Base-by-base conservation (phyloP, 768 basidiomycete genomes). In the Inosperma sp. region DNA sequence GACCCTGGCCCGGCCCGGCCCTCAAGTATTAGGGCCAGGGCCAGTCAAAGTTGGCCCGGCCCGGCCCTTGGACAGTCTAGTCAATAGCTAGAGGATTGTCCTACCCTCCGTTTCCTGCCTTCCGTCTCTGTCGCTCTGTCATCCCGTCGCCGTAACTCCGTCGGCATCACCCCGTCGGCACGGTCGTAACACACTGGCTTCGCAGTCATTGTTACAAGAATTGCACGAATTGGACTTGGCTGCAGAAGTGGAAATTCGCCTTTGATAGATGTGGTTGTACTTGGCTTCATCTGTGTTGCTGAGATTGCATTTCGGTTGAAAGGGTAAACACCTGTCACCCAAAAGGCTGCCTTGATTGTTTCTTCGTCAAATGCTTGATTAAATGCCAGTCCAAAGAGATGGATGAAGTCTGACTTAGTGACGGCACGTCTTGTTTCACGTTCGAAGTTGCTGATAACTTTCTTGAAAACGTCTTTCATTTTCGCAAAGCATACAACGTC, bases 401-500 rank as follows among this genome's bases (percentile, higher is more conserved):
- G 14, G 0, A 53, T 33, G 40, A 68, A 69, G 43, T 64, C 55
- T 7, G 7, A 51, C 49, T 67, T 69, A 8, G 22, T 8, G 5
- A 58, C 31, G 27, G 4, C 10, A 57, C 45, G 52, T 68, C 58
- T 34, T 59, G 67, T 23, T 37, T 16, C 52, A 16, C 47, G 40
- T 16, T 45, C 13, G 10, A 31, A 54, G 22, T 16, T 8, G 4
- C 57, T 21, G 22, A 64, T 55, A 29, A 55, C 56, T 29, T 60
- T 37, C 22, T 57, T 57, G 56, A 53, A 57, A 50, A 10, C 34
- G 10, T 17, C 26, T 56, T 74, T 74, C 63, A 74, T 62, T 48
- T 48, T 55, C 25, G 62, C 65, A 57, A 73, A 75, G 53, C 67
- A 68, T 2, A 69, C 70, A 14, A 74, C 71, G 54, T 76, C 69